Conservation (phyloP, 257 asterid species). For the Fraxinus americana region DNA sequence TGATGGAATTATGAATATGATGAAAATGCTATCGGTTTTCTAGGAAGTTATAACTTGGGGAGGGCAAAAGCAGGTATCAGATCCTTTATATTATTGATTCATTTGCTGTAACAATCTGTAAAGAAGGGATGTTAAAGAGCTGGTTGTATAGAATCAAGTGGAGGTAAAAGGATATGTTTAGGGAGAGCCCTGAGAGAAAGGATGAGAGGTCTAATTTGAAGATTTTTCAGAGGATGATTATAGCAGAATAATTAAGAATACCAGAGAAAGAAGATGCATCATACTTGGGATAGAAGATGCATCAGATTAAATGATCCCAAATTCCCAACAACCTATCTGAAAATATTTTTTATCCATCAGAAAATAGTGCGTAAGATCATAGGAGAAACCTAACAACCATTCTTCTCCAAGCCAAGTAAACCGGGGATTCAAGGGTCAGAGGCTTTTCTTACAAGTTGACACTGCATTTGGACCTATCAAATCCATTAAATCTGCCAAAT, state of each 20-base stretch:
- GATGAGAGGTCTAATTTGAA: neutral
- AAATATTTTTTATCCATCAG: neutral
- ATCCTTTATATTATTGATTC: neutral
- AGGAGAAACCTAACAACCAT: neutral
- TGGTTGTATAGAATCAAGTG: neutral
- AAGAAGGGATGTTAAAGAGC: neutral
- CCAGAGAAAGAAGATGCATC: neutral
- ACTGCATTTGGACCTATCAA: neutral
- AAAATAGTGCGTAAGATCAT: neutral
- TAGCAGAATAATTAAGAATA: neutral
- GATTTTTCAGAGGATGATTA: neutral
- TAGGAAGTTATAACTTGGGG: neutral
- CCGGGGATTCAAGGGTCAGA: neutral
- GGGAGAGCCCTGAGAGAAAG: neutral
- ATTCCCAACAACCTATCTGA: neutral
- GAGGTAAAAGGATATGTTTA: neutral
- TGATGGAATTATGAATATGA: neutral
- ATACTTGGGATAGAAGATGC: neutral
- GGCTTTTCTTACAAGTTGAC: neutral
- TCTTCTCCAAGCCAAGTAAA: neutral
- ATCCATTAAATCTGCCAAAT: slow-evolving; percentile 7
- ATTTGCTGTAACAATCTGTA: neutral
- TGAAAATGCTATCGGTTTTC: neutral
- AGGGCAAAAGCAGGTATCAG: neutral
- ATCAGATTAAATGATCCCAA: neutral